Percentiles rank a stretch among this genome's conserved stretches.
Evolutionary conservation across 2,329 filamentous ascomycete species (phyloP).

Genomic region (Hirsutella rhossiliensis): DNA sequence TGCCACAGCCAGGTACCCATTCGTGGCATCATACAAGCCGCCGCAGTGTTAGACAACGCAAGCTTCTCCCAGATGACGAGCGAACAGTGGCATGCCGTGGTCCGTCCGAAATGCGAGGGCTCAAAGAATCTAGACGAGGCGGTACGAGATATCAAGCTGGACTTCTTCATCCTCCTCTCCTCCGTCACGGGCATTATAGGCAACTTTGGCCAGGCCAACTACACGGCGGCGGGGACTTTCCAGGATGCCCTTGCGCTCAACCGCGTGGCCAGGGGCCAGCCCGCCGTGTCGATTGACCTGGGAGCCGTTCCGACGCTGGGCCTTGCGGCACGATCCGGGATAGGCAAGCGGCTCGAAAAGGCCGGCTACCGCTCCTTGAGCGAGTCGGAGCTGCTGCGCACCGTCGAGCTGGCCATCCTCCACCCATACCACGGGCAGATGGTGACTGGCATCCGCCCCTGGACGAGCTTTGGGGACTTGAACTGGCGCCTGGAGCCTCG

Average conservation of each 20-base stretch:
- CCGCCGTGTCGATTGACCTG: not conserved
- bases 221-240: constrained; percentile 22
- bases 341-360: not conserved
- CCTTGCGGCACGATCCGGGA: not conserved
- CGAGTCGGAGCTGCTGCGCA: not conserved
- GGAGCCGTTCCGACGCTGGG: not conserved
- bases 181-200: constrained; percentile 17
- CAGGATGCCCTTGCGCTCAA: constrained; percentile 18
- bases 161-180: constrained; percentile 18
- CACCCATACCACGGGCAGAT: not conserved
- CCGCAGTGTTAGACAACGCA: constrained; percentile 21
- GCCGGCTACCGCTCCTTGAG: not conserved
- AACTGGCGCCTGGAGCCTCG: not conserved
- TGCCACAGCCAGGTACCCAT: constrained; percentile 13
- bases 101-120: constrained; percentile 19
- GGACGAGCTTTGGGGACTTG: not conserved
- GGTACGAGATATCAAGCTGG: constrained; percentile 1
- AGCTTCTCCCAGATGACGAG: constrained; percentile 12
- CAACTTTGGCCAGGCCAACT: constrained; percentile 18
- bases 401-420: not conserved
- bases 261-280: constrained; percentile 5
- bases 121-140: constrained; percentile 19
- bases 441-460: not conserved
- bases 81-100: constrained; percentile 11
- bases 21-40: constrained; percentile 23